These are phyloP conservation scores for Colletotrichum eleusines DNA, from an alignment of 2,329 filamentous ascomycete species.

Conservation along the genomic window DNA sequence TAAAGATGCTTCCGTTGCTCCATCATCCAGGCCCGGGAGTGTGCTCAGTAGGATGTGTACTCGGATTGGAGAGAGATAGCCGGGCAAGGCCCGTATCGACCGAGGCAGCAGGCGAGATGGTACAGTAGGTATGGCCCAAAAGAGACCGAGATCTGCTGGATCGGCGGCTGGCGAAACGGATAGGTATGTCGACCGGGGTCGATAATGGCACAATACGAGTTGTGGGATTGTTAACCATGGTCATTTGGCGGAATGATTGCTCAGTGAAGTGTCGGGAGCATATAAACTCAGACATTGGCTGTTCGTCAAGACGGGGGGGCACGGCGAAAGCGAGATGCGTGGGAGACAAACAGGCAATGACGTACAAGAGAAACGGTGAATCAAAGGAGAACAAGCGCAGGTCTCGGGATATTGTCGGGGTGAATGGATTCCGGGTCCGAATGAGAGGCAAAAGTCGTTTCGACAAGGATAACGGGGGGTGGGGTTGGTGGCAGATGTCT, in stretches of 20 bases:
- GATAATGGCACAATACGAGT: conserved; percentile 3
- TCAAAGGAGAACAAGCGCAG: no score
- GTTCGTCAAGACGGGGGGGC: conserved; percentile 1
- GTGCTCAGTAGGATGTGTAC: conserved; percentile 2
- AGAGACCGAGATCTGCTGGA: conserved; percentile 28
- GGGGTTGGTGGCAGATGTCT: no score
- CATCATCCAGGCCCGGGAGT: conserved; percentile 14
- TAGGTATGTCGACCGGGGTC: neutral
- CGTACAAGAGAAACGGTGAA: no score
- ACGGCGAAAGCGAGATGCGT: neutral
- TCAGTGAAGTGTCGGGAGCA: conserved; percentile 20
- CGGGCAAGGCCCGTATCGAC: no score
- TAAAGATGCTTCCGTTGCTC: conserved; percentile 6
- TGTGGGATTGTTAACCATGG: neutral
- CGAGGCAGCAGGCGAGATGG: no score
- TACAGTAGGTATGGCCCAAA: conserved; percentile 1
- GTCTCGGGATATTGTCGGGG: no score
- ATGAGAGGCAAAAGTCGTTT: no score
- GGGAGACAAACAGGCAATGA: neutral
- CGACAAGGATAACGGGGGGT: no score
- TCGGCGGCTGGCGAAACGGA: conserved; percentile 26
- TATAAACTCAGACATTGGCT: conserved; percentile 18
- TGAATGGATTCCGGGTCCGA: no score
- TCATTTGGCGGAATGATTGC: conserved; percentile 9
- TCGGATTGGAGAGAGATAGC: neutral